These are phyloP conservation scores for Paxillus ammoniavirescens DNA, from an alignment of 768 basidiomycete species.

Conservation along the genomic window DNA sequence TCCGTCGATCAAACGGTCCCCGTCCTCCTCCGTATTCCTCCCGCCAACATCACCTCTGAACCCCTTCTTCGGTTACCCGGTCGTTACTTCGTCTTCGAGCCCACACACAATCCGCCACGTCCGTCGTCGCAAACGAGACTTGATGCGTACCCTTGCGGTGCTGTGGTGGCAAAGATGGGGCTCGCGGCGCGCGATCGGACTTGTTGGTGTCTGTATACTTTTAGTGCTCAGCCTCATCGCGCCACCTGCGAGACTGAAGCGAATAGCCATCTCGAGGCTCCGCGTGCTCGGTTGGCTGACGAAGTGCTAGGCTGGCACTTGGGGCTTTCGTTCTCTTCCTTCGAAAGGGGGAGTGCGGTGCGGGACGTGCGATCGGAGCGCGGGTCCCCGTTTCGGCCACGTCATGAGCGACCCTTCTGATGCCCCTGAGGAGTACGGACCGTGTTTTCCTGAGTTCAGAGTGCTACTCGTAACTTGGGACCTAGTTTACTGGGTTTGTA, in stretches of 20 bases:
- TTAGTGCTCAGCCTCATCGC: constrained; percentile 23
- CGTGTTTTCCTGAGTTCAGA: not conserved
- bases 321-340: too few relatives aligned
- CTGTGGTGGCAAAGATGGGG: constrained; percentile 72
- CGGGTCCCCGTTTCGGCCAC: not conserved
- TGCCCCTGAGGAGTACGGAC: not conserved
- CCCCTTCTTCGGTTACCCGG: constrained; percentile 77
- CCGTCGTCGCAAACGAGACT: constrained; percentile 67
- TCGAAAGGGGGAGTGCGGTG: too few relatives aligned
- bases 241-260: constrained; percentile 14
- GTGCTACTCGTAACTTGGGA: not conserved
- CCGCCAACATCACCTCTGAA: constrained; percentile 62
- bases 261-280: not conserved
- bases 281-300: not conserved
- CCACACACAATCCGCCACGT: constrained; percentile 53
- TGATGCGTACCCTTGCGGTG: constrained; percentile 55
- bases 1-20: not conserved
- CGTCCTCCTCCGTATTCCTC: constrained; percentile 22
- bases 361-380: too few relatives aligned
- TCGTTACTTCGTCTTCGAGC: constrained; percentile 26
- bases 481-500: not conserved
- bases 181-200: constrained; percentile 34
- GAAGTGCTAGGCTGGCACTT: not conserved
- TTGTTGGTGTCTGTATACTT: constrained; percentile 33
- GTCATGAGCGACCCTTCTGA: not conserved